These are phyloP conservation scores for Fusarium annulatum DNA, from an alignment of 2,329 filamentous ascomycete genomes.

Conservation along the genomic window DNA sequence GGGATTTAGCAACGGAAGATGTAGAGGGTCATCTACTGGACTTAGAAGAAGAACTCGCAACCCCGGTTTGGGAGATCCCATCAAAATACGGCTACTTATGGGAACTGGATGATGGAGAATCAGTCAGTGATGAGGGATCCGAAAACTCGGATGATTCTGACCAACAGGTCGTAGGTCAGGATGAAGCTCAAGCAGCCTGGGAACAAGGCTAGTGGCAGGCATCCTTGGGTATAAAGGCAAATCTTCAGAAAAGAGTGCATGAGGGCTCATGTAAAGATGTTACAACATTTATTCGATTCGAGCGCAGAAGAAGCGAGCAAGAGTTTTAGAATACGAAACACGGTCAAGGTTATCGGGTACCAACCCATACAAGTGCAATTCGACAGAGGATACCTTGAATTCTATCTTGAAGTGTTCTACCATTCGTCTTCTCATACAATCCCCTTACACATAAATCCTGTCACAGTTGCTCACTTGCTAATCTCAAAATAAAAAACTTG, in stretches of 20 bases:
- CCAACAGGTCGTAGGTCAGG: neutral
- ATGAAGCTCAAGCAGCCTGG: neutral
- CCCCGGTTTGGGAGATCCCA: neutral
- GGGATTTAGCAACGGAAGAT: constrained; percentile 1
- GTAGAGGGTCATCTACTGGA: constrained; percentile 14
- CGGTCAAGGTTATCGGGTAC: no score
- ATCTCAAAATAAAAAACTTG: neutral
- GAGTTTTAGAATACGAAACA: neutral
- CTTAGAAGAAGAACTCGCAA: constrained; percentile 9
- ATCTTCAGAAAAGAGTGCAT: no score
- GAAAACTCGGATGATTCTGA: neutral
- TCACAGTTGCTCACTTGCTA: neutral
- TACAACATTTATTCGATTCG: neutral
- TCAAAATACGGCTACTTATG: neutral
- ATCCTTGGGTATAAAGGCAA: accelerated
- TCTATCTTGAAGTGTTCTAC: accelerated
- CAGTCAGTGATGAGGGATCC: neutral
- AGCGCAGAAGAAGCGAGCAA: neutral
- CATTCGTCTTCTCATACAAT: neutral
- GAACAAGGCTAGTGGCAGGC: neutral
- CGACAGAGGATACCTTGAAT: accelerated
- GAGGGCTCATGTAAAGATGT: accelerated
- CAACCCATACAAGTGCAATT: no score
- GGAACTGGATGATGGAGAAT: neutral
- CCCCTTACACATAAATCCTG: neutral